phyloP scores from a whole-genome alignment of 441 rosid genomes.

The Populus hybrid region DNA sequence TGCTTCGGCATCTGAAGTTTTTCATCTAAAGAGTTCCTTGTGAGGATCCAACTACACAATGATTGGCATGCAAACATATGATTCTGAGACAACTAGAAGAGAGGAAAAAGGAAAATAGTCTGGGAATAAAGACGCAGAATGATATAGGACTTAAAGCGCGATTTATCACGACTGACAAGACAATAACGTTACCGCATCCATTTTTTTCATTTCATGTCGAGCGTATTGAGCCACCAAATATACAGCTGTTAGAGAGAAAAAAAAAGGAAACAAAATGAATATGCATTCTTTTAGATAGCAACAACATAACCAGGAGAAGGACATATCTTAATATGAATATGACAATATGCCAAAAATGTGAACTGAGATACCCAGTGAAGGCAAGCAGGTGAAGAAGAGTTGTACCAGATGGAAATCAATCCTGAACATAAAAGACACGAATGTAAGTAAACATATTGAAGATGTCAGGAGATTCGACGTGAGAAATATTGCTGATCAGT shows the following conservation, averaged over 20 bases:
- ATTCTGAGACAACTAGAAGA: neutral
- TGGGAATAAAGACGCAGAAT: neutral
- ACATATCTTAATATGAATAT: constrained; percentile 9
- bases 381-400: constrained; percentile 87
- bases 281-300: constrained; percentile 21
- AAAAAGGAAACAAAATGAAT: neutral
- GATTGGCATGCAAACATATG: neutral
- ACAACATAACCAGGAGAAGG: neutral
- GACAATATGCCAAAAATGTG: constrained; percentile 10
- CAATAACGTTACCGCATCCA: constrained; percentile 63
- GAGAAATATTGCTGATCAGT: neutral
- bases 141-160: neutral
- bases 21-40: neutral
- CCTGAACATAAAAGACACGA: constrained; percentile 45
- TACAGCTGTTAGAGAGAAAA: constrained; percentile 52
- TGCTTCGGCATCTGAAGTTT: neutral
- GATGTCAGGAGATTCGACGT: neutral
- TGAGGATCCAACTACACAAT: neutral
- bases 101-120: neutral
- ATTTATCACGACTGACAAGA: neutral
- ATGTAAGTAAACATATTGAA: constrained; percentile 10
- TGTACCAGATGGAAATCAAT: constrained; percentile 91
- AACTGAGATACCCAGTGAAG: constrained; percentile 68
- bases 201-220: constrained; percentile 65
- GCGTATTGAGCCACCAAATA: constrained; percentile 83